Conservation (phyloP, 2,329 filamentous ascomycete genomes). For the Alternaria postmessia region DNA sequence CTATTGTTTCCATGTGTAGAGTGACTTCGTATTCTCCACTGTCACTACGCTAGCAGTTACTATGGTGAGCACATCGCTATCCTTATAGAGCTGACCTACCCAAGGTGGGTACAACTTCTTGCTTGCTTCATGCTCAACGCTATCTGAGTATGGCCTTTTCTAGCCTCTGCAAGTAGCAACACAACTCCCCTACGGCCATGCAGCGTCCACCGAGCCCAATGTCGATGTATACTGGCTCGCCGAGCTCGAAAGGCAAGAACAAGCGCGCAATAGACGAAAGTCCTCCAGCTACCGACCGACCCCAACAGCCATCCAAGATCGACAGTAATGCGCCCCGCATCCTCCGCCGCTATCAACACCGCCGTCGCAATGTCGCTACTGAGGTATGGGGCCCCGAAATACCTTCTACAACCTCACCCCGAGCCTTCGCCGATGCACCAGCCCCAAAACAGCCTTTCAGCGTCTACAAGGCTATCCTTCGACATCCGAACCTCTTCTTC, state of each 20-base stretch:
- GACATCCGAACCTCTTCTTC: conserved; percentile 49
- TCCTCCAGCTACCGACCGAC: not conserved
- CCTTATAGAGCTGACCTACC: not conserved
- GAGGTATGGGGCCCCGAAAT: conserved; percentile 28
- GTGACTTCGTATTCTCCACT: not conserved
- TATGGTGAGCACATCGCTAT: not conserved
- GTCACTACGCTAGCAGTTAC: not conserved
- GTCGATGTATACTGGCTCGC: conserved; percentile 12
- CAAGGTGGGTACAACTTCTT: not conserved
- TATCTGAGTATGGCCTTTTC: not conserved
- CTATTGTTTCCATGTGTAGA: not conserved
- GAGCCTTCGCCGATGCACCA: not conserved
- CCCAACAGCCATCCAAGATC: not conserved
- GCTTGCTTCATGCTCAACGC: not conserved
- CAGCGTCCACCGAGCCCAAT: conserved; percentile 10
- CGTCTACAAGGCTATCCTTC: conserved; percentile 46
- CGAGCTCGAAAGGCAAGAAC: conserved; percentile 23
- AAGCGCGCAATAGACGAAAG: conserved; percentile 30
- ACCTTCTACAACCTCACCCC: not conserved
- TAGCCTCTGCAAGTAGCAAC: not conserved
- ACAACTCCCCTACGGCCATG: conserved; percentile 3
- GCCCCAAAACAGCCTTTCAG: conserved; percentile 32
- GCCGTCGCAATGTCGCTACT: conserved; percentile 31
- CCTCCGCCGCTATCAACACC: conserved; percentile 34
- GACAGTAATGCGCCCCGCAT: conserved; percentile 19